Percentiles rank a stretch among this genome's conserved stretches.
Conservation (phyloP, 2,329 filamentous ascomycete species). For the Helotiales sp. region DNA sequence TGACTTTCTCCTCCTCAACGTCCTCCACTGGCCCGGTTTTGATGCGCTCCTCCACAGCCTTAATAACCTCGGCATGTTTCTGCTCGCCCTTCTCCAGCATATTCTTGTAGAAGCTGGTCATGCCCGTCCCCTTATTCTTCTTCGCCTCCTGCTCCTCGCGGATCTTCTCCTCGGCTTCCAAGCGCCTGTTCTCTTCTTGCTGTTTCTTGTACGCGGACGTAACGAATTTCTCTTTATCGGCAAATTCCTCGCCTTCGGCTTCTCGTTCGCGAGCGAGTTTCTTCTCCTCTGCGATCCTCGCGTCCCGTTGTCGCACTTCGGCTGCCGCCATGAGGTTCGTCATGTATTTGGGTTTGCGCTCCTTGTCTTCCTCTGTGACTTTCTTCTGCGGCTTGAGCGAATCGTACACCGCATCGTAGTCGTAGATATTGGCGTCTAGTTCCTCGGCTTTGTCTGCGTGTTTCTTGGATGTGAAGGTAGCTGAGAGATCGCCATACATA, state of each 20-base stretch:
- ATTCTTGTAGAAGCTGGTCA: conserved; percentile 79
- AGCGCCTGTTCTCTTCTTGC: conserved; percentile 72
- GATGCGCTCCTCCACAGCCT: conserved; percentile 64
- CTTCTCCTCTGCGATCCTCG: conserved; percentile 79
- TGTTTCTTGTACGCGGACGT: conserved; percentile 83
- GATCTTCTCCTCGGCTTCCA: conserved; percentile 74
- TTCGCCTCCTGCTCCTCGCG: conserved; percentile 68
- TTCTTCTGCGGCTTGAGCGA: conserved; percentile 70
- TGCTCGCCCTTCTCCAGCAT: conserved; percentile 73
- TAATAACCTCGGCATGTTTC: conserved; percentile 71
- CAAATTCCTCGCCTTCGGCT: conserved; percentile 80
- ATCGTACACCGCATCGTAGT: conserved; percentile 85
- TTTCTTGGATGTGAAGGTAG: conserved; percentile 64
- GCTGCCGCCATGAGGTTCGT: conserved; percentile 73
- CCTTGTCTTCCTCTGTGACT: conserved; percentile 57
- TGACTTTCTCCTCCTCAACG: conserved; percentile 50
- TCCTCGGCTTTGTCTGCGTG: conserved; percentile 68
- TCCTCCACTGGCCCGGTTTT: conserved; percentile 50
- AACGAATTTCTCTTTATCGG: conserved; percentile 84
- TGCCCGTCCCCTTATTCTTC: conserved; percentile 70
- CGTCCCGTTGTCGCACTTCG: conserved; percentile 77
- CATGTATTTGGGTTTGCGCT: conserved; percentile 80
- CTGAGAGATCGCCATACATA: conserved; percentile 70
- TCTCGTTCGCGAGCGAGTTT: conserved; percentile 78
- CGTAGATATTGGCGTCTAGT: conserved; percentile 77